Percentiles rank a stretch among this genome's conserved stretches.
phyloP scores from a whole-genome alignment of 2,329 filamentous ascomycete genomes.

The Aspergillus hortae region DNA sequence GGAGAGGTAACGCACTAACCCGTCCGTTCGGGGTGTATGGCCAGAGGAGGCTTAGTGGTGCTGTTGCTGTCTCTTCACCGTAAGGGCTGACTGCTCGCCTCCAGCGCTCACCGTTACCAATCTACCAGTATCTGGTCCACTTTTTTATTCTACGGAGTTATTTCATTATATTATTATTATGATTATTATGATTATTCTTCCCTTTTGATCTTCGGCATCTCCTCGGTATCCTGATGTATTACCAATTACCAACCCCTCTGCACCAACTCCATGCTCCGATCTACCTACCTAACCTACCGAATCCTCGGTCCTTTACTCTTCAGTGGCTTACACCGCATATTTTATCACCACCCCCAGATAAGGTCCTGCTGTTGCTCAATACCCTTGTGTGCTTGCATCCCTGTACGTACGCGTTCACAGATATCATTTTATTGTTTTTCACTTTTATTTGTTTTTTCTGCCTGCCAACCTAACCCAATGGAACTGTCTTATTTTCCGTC shows the following conservation, averaged over 20 bases:
- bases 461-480: too few species aligned
- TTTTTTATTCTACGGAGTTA: not conserved
- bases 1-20: too few species aligned
- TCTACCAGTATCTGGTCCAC: conserved; percentile 13
- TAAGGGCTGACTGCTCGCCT: conserved; percentile 18
- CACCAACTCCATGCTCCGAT: not conserved
- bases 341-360: conserved; percentile 7
- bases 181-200: not conserved
- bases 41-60: conserved; percentile 12
- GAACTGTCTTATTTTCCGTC: too few species aligned
- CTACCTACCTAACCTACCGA: not conserved
- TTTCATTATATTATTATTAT: not conserved
- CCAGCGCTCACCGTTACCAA: conserved; percentile 2
- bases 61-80: conserved; percentile 13
- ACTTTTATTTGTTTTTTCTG: too few species aligned
- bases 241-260: not conserved
- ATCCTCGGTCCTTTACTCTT: not conserved
- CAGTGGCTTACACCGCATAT: conserved; percentile 10
- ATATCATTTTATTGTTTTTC: too few species aligned
- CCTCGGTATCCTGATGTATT: not conserved
- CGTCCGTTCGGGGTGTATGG: conserved; percentile 4
- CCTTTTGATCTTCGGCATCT: not conserved
- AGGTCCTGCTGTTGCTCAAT: conserved; percentile 4
- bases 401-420: not conserved
- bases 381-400: not conserved